phyloP scores from a whole-genome alignment of 169 alveolate genomes.

The Babesia bigemina region DNA sequence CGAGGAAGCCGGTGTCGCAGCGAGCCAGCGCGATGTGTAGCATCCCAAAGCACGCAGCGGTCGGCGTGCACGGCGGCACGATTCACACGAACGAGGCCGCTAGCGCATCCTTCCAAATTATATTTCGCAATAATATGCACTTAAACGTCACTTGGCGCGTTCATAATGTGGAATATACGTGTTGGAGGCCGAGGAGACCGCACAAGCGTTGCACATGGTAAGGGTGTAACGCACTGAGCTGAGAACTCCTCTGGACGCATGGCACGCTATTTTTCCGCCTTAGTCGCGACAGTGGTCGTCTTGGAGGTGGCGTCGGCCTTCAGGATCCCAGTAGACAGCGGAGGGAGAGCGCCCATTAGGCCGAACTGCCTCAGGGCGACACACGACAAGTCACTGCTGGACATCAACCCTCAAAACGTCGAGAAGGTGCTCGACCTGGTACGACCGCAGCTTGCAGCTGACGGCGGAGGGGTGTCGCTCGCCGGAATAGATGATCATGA shows the following conservation, averaged over 20 bases:
- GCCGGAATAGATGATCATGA: slow-evolving; percentile 66
- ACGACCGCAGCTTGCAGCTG: slow-evolving; percentile 74
- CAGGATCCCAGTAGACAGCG: slow-evolving; percentile 1
- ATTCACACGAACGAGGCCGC: background rate
- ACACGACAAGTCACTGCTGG: slow-evolving; percentile 1
- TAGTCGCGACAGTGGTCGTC: background rate
- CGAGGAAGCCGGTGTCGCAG: background rate
- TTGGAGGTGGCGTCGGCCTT: background rate
- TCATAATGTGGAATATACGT: no score
- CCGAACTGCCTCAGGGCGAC: background rate
- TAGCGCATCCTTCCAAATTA: background rate
- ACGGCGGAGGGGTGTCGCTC: slow-evolving; percentile 75
- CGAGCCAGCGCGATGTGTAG: slow-evolving; percentile 1
- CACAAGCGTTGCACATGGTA: no score
- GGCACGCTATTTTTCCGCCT: background rate
- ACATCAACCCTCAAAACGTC: slow-evolving; percentile 67
- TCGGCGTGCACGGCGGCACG: slow-evolving; percentile 1
- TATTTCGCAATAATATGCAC: background rate
- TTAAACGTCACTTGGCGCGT: no score
- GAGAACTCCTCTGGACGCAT: background rate
- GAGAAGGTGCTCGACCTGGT: slow-evolving; percentile 76
- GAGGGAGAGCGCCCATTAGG: background rate
- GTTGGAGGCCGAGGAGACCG: no score
- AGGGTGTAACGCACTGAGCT: no score
- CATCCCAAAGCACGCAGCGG: slow-evolving; percentile 10